Base-by-base conservation (phyloP, 371 early-diverging fungal genomes). In the Sanchytrium tribonematis region DNA sequence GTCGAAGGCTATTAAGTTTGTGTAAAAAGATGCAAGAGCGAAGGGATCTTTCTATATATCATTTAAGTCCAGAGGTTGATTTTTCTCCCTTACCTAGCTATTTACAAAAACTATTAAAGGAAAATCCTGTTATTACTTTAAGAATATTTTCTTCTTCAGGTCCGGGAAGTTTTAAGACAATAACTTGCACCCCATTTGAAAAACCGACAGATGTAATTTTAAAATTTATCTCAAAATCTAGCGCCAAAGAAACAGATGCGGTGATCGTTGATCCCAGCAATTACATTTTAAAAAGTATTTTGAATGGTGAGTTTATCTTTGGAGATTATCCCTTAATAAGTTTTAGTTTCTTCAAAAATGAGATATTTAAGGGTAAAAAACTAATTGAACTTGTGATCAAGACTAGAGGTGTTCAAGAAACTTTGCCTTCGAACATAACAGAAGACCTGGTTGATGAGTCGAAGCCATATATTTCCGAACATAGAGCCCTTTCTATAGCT, bases 401-500 rank as follows among this genome's bases (percentile, higher is more conserved):
- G 22, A 5, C 5, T 5, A 48, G 22, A 48, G 22, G 5, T 12
- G 48, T 12, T 48, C 5, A 5, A 48, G 22, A 22, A 5, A 48
- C 48, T 22, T 12, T 22, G 5, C 48, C 48, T 48, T 48, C 48
- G 5, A 48, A 48, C 22, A 48, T 48, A 48, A 48, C 5, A 12
- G 48, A 48, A 22, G 67, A 66, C 22, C n/a, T 70, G 0, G 28
- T 71, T 29, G 71, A 71, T 29, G 71, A 71, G 1, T 27, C 28
- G 0, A 12, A 5, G 28, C 1, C n/a, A n/a, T 16, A 30, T 0
- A 27, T 68, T 22, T 66, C 30, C 2, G 28, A 1, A 0, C 71
- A 71, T 48, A 28, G 71, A n/a, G 16, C 31, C 65, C 5, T 71
- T 1, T 65, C 65, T 12, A 5, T 71, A 5, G 30, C 27, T 5